These are phyloP conservation scores for Colletotrichum kahawae DNA, from an alignment of 2,329 filamentous ascomycete genomes.

Conservation along the genomic window DNA sequence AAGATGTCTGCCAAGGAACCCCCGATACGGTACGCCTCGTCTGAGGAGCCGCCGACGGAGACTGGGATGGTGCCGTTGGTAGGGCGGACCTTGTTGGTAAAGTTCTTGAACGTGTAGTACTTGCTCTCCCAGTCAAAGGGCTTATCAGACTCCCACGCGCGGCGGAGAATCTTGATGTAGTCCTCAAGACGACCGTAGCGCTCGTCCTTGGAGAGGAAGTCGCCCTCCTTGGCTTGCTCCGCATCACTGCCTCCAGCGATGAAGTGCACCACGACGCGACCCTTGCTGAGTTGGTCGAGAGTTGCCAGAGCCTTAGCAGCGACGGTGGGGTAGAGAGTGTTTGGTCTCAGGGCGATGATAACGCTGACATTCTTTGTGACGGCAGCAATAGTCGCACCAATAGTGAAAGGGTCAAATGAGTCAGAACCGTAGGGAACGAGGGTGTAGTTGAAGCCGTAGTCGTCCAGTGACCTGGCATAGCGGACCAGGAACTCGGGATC, in stretches of 20 bases:
- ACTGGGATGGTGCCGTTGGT: constrained; percentile 59
- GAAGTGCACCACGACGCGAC: constrained; percentile 66
- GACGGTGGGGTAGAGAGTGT: constrained; percentile 66
- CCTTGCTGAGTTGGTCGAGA: constrained; percentile 62
- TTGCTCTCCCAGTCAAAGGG: constrained; percentile 67
- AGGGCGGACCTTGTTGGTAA: constrained; percentile 58
- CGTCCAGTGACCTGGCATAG: constrained; percentile 62
- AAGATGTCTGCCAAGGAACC: constrained; percentile 66
- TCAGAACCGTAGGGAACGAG: constrained; percentile 63
- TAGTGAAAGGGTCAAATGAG: constrained; percentile 61
- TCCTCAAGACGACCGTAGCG: constrained; percentile 64
- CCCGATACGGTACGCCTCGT: constrained; percentile 64
- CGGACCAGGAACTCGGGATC: constrained; percentile 61
- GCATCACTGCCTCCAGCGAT: constrained; percentile 66
- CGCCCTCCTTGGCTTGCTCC: constrained; percentile 65
- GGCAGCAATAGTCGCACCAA: constrained; percentile 61
- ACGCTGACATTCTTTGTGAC: constrained; percentile 64
- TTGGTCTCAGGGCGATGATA: constrained; percentile 66
- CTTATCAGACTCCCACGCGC: constrained; percentile 60
- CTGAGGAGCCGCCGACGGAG: constrained; percentile 63
- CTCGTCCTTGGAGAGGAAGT: constrained; percentile 62
- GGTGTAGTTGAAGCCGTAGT: constrained; percentile 67
- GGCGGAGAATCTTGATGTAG: constrained; percentile 64
- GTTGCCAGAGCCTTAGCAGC: constrained; percentile 67
- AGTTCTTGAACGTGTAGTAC: constrained; percentile 65